phyloP scores from a whole-genome alignment of 2,329 filamentous ascomycete species.

The Colletotrichum cordylinicola region DNA sequence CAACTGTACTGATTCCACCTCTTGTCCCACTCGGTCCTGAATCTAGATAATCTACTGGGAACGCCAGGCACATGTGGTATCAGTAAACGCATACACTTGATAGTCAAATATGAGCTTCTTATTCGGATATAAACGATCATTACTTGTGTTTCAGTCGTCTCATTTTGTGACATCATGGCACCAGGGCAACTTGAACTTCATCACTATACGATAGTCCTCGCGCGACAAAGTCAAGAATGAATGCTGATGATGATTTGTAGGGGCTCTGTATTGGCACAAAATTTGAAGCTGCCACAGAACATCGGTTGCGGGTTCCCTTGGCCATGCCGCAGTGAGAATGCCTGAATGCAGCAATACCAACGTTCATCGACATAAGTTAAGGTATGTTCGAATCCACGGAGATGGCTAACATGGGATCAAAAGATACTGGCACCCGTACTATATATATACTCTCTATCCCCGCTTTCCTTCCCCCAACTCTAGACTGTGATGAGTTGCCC shows the following conservation, averaged over 20 bases:
- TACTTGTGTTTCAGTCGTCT: no score
- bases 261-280: not conserved
- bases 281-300: not conserved
- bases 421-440: no score
- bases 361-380: no score
- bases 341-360: no score
- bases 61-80: not conserved
- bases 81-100: not conserved
- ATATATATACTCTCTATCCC: not conserved
- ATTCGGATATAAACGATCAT: not conserved
- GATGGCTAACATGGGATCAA: no score
- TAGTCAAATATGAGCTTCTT: not conserved
- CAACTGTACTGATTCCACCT: not conserved
- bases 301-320: not conserved
- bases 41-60: not conserved
- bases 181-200: no score
- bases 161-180: no score
- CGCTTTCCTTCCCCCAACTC: not conserved
- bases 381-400: no score
- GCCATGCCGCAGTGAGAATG: no score
- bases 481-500: not conserved
- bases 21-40: not conserved
- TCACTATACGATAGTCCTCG: no score
- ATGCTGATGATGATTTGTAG: accelerated
- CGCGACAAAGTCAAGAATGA: not conserved